Evolutionary conservation across 257 asterid species (phyloP).

Genomic region (Petrea volubilis): DNA sequence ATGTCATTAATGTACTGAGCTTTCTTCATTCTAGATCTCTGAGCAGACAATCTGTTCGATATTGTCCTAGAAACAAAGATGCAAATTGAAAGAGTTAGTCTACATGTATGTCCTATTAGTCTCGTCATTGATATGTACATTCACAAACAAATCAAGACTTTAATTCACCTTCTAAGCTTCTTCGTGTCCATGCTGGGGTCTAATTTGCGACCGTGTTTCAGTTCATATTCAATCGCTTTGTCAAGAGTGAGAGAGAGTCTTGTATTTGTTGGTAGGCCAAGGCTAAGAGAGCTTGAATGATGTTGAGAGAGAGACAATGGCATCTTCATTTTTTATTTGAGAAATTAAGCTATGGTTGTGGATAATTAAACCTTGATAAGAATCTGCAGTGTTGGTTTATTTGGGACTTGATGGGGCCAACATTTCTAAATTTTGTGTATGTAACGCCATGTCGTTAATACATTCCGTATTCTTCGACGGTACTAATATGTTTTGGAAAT

Average conservation of each 20-base stretch:
- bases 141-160: too few species aligned
- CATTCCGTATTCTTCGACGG: not conserved
- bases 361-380: not conserved
- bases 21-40: constrained; percentile 40
- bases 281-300: not conserved
- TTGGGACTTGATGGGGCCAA: not conserved
- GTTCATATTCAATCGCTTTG: constrained; percentile 29
- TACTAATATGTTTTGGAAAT: not conserved
- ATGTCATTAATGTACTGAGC: constrained; percentile 27
- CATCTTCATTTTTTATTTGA: not conserved
- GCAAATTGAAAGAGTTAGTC: not conserved
- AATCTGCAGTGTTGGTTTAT: not conserved
- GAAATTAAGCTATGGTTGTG: not conserved
- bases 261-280: not conserved
- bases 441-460: not conserved
- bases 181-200: constrained; percentile 30
- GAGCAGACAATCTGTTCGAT: constrained; percentile 62
- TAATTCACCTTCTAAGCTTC: constrained; percentile 47
- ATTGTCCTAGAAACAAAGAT: constrained; percentile 40
- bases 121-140: not conserved
- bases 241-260: constrained; percentile 21
- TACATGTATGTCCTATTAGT: too few species aligned
- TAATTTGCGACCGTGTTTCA: constrained; percentile 22
- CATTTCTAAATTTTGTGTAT: not conserved
- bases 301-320: not conserved